Evolutionary conservation across 176 grass and related monocot species (phyloP).

Genomic region (Aechmea fasciata): DNA sequence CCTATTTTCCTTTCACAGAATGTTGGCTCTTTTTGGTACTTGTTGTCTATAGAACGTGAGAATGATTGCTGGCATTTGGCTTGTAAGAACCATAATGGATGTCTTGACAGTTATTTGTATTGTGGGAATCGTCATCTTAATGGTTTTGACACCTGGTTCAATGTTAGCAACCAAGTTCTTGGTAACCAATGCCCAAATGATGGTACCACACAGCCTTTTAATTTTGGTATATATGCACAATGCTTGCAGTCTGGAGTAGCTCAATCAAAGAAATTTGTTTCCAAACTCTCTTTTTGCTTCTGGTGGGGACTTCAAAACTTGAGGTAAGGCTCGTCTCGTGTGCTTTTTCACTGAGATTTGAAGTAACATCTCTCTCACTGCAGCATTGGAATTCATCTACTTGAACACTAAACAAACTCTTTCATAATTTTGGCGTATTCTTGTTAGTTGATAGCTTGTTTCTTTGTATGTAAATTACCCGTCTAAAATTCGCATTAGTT

Average conservation of each 20-base stretch:
- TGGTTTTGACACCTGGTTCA: constrained; percentile 36
- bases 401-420: too few relatives aligned
- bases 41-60: constrained; percentile 51
- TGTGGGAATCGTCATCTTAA: constrained; percentile 23
- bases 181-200: constrained; percentile 10
- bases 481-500: neutral
- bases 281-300: constrained; percentile 80
- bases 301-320: constrained; percentile 95
- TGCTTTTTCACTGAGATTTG: neutral
- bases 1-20: constrained; percentile 38
- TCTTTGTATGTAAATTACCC: too few relatives aligned
- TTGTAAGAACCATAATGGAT: constrained; percentile 19
- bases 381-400: neutral
- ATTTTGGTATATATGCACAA: constrained; percentile 67
- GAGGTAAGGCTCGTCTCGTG: constrained; percentile 32
- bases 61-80: constrained; percentile 53
- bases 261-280: constrained; percentile 50
- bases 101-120: constrained; percentile 44
- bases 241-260: constrained; percentile 46
- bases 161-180: constrained; percentile 2
- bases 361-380: neutral
- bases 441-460: too few relatives aligned
- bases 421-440: too few relatives aligned
- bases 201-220: constrained; percentile 1
- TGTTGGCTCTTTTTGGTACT: constrained; percentile 92